phyloP scores from a whole-genome alignment of 306 rosid species.

The Malus fusca region DNA sequence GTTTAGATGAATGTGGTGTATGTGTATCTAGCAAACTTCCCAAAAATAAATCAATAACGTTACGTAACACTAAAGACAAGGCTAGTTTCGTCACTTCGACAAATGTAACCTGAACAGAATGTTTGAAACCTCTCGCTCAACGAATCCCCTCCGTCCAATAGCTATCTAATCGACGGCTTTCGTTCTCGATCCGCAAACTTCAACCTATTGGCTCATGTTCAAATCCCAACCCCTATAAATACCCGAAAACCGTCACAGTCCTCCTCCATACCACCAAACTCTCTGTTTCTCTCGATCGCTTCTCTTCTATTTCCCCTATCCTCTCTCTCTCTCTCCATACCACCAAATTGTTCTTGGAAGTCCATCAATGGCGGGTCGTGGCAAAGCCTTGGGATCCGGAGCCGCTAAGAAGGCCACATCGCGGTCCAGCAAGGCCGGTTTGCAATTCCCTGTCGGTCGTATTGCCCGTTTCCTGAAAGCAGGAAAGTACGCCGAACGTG shows the following conservation, averaged over 20 bases:
- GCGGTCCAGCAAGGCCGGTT: slow-evolving; percentile 80
- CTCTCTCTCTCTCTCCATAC: neutral
- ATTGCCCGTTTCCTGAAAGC: slow-evolving; percentile 82
- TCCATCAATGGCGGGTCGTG: slow-evolving; percentile 61
- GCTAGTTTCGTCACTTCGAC: slow-evolving; percentile 21
- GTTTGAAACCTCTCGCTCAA: neutral
- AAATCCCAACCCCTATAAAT: slow-evolving; percentile 34
- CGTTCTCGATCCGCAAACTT: slow-evolving; percentile 26
- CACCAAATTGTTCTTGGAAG: neutral
- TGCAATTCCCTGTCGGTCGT: slow-evolving; percentile 92
- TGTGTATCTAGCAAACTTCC: neutral
- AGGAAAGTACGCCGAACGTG: slow-evolving; percentile 87
- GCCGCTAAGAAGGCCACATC: slow-evolving; percentile 77
- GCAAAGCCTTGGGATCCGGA: slow-evolving; percentile 70
- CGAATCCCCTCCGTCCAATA: slow-evolving; percentile 30
- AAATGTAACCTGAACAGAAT: neutral
- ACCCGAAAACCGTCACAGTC: neutral
- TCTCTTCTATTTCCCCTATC: too few relatives aligned
- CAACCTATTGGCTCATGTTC: slow-evolving; percentile 24
- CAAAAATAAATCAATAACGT: neutral
- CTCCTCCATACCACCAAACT: neutral
- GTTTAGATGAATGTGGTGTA: too few relatives aligned
- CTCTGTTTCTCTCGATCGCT: neutral
- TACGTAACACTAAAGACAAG: neutral
- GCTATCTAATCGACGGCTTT: slow-evolving; percentile 24